These are phyloP conservation scores for Suillus americanus DNA, from an alignment of 768 basidiomycete genomes.

Conservation along the genomic window DNA sequence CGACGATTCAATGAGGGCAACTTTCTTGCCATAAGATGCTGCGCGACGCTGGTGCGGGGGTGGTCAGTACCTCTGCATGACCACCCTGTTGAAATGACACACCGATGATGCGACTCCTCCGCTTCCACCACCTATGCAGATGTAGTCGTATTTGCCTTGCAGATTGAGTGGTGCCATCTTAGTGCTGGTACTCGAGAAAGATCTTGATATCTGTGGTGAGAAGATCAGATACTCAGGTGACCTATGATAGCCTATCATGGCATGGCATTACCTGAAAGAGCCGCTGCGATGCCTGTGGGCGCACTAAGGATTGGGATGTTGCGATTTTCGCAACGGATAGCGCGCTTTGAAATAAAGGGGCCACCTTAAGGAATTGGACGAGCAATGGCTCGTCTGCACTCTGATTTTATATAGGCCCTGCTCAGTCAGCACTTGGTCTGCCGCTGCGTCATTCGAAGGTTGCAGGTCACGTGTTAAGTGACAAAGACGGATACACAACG, in stretches of 20 bases:
- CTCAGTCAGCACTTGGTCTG: not conserved
- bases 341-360: conserved; percentile 10
- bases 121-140: conserved; percentile 91
- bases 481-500: conserved; percentile 29
- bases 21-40: conserved; percentile 88
- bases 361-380: conserved; percentile 3
- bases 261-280: conserved; percentile 25
- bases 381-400: not conserved
- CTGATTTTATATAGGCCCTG: not conserved
- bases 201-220: conserved; percentile 43
- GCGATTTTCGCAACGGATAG: conserved; percentile 16
- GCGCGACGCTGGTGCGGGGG: conserved; percentile 72
- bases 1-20: conserved; percentile 81
- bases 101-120: conserved; percentile 90
- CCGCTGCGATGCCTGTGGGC: conserved; percentile 14
- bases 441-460: not conserved
- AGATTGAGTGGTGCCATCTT: conserved; percentile 76
- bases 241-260: conserved; percentile 13
- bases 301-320: conserved; percentile 8
- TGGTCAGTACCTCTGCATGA: not conserved
- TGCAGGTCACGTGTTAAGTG: not conserved
- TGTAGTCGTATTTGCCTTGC: conserved; percentile 75
- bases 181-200: conserved; percentile 37
- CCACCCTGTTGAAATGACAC: conserved; percentile 38
- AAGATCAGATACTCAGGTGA: conserved; percentile 1